Conservation (phyloP, 2,329 filamentous ascomycete genomes). For the Colletotrichum truncatum region DNA sequence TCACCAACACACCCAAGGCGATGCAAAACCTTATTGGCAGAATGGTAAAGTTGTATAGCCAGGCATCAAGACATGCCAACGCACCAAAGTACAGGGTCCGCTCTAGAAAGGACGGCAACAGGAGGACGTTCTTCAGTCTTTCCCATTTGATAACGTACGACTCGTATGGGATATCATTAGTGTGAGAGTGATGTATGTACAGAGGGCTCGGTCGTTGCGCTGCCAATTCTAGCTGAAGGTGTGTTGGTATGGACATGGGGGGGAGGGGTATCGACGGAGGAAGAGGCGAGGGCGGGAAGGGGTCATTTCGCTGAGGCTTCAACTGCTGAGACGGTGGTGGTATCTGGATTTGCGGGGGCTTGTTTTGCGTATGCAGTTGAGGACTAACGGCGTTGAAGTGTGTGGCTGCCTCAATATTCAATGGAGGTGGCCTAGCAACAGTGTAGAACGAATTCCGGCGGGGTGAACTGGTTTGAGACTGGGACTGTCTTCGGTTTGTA, state of each 20-base stretch:
- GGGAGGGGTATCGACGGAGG: slow-evolving; percentile 67
- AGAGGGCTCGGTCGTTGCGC: slow-evolving; percentile 69
- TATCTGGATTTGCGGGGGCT: slow-evolving; percentile 34
- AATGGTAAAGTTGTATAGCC: slow-evolving; percentile 97
- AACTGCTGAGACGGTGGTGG: slow-evolving; percentile 45
- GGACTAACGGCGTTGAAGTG: slow-evolving; percentile 15
- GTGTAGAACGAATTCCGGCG: slow-evolving; percentile 62
- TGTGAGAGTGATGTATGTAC: slow-evolving; percentile 70
- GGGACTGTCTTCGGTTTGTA: slow-evolving; percentile 49
- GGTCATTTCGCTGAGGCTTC: slow-evolving; percentile 33
- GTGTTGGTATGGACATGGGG: slow-evolving; percentile 73
- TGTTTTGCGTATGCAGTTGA: slow-evolving; percentile 9
- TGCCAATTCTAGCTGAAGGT: slow-evolving; percentile 72
- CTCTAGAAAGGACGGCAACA: slow-evolving; percentile 84
- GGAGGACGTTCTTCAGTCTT: slow-evolving; percentile 86
- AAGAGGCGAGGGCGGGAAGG: slow-evolving; percentile 56
- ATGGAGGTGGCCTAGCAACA: slow-evolving; percentile 49
- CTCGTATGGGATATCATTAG: slow-evolving; percentile 79
- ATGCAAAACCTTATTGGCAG: slow-evolving; percentile 88
- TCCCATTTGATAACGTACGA: slow-evolving; percentile 93
- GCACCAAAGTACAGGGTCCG: slow-evolving; percentile 87
- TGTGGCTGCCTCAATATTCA: slow-evolving; percentile 49
- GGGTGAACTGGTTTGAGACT: slow-evolving; percentile 42
- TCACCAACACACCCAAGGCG: slow-evolving; percentile 77
- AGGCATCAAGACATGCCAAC: slow-evolving; percentile 91